Evolutionary conservation across 139 green algal genomes (phyloP).

Genomic region (Pseudopediastrum boryanum): DNA sequence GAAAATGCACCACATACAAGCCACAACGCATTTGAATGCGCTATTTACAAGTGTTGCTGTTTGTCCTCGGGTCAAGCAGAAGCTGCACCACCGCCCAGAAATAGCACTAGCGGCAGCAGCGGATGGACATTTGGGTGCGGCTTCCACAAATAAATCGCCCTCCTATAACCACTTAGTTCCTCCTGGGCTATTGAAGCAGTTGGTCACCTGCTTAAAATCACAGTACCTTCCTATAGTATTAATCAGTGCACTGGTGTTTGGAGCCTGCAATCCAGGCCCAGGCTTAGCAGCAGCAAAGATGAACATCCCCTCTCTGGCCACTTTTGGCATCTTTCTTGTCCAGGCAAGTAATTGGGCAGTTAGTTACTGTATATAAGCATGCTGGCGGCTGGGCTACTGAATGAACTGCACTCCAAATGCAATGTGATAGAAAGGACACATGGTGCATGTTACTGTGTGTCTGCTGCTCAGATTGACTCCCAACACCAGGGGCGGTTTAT

Average conservation of each 20-base stretch:
- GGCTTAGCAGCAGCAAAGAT: conserved; percentile 29
- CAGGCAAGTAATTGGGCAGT: conserved; percentile 13
- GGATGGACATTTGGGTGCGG: too few relatives aligned
- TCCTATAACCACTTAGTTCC: too few relatives aligned
- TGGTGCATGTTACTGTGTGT: background rate
- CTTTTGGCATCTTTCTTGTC: conserved; percentile 43
- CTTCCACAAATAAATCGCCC: too few relatives aligned
- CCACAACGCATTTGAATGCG: too few relatives aligned
- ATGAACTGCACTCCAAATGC: background rate
- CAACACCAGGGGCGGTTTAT: background rate
- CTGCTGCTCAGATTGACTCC: background rate
- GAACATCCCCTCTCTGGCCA: conserved; percentile 35
- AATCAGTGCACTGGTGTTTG: conserved; percentile 23
- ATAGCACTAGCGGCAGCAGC: too few relatives aligned
- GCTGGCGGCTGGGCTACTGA: too few relatives aligned
- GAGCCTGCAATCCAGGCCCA: background rate
- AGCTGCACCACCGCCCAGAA: too few relatives aligned
- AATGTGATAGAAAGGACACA: background rate
- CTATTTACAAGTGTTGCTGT: too few relatives aligned
- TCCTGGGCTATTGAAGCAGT: background rate
- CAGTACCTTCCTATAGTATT: conserved; percentile 47
- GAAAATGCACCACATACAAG: too few relatives aligned
- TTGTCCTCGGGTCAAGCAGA: too few relatives aligned
- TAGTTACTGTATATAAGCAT: too few relatives aligned
- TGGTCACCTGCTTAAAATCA: background rate